These are phyloP conservation scores for Claviceps capensis DNA, from an alignment of 2,329 filamentous ascomycete species.

Conservation along the genomic window DNA sequence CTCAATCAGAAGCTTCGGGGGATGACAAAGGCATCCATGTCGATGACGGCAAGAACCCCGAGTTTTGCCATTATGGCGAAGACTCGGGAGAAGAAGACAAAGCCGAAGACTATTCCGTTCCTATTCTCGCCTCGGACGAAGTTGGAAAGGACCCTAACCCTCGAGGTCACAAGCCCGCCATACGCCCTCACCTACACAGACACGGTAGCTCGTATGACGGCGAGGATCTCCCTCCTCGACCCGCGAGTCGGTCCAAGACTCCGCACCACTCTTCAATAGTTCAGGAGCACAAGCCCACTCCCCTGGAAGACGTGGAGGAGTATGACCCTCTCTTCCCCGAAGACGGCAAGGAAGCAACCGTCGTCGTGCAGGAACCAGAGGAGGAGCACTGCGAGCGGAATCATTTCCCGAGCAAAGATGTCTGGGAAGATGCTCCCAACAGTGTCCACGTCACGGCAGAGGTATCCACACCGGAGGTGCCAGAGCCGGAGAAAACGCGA, in stretches of 20 bases:
- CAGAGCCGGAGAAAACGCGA: slow-evolving; percentile 25
- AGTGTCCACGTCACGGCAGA: slow-evolving; percentile 69
- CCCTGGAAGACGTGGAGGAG: slow-evolving; percentile 77
- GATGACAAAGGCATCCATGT: slow-evolving; percentile 58
- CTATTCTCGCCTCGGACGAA: slow-evolving; percentile 84
- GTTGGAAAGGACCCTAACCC: slow-evolving; percentile 58
- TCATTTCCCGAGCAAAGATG: slow-evolving; percentile 81
- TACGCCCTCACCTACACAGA: slow-evolving; percentile 59
- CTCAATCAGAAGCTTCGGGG: slow-evolving; percentile 24
- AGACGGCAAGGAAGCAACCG: slow-evolving; percentile 41
- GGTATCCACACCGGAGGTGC: slow-evolving; percentile 61
- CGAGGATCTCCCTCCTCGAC: slow-evolving; percentile 45
- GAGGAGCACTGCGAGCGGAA: slow-evolving; percentile 44
- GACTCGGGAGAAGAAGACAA: slow-evolving; percentile 39
- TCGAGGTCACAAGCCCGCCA: slow-evolving; percentile 62
- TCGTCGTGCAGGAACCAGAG: slow-evolving; percentile 13
- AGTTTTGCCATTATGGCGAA: slow-evolving; percentile 24
- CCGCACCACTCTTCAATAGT: slow-evolving; percentile 41
- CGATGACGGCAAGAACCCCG: slow-evolving; percentile 39
- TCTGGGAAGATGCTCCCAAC: slow-evolving; percentile 92
- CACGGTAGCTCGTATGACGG: slow-evolving; percentile 44
- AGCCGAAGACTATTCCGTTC: slow-evolving; percentile 52
- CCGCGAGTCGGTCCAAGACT: slow-evolving; percentile 44
- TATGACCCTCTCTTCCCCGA: slow-evolving; percentile 92
- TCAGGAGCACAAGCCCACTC: slow-evolving; percentile 46